Conservation (phyloP, 495 filamentous ascomycete species). For the Podospora anserina region DNA sequence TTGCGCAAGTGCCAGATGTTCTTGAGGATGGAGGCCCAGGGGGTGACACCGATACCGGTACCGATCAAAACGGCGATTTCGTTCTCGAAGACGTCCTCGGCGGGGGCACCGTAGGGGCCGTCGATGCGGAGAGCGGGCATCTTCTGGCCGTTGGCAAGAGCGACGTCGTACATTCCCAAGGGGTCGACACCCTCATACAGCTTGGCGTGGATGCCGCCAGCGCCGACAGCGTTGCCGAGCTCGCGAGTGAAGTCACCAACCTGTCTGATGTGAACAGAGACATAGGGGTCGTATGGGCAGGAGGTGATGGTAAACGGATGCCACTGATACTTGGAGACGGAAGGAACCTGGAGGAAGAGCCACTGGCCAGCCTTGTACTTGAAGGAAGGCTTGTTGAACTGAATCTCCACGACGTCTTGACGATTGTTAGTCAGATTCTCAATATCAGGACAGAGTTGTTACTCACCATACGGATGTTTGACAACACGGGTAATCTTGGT, state of each 20-base stretch:
- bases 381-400: conserved; percentile 94
- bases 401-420: conserved; percentile 90
- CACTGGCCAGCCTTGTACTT: conserved; percentile 98
- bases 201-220: conserved; percentile 75
- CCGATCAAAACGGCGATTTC: conserved; percentile 97
- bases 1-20: conserved; percentile 96
- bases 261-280: conserved; percentile 92
- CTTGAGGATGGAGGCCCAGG: conserved; percentile 96
- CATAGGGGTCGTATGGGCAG: conserved; percentile 90
- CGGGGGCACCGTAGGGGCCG: conserved; percentile 93
- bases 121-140: conserved; percentile 91
- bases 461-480: conserved; percentile 91
- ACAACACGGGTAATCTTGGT: conserved; percentile 93
- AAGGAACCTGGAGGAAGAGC: conserved; percentile 91
- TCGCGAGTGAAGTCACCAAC: conserved; percentile 92
- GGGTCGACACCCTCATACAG: conserved; percentile 88
- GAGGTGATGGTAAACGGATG: conserved; percentile 99
- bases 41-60: conserved; percentile 96
- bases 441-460: neutral
- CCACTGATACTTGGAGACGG: conserved; percentile 87
- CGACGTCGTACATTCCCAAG: conserved; percentile 96
- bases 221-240: conserved; percentile 88
- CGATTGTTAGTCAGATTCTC: conserved; percentile 31
- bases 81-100: conserved; percentile 96
- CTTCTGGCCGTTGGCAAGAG: conserved; percentile 83